Evolutionary conservation across 2,329 filamentous ascomycete genomes (phyloP).

Genomic region (Colletotrichum godetiae): DNA sequence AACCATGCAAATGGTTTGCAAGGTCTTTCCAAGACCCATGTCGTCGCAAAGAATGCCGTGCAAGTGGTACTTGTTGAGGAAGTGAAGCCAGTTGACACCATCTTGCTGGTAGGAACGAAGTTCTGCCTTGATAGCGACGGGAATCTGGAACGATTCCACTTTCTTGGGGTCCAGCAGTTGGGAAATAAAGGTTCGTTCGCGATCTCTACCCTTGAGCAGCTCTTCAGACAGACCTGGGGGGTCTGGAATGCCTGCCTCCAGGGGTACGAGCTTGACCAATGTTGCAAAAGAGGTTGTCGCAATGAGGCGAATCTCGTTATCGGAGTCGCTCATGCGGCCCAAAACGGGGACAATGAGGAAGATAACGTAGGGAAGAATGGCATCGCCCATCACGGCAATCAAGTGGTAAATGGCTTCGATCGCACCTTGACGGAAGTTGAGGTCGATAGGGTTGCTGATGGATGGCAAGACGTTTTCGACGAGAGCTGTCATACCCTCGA

Average conservation of each 20-base stretch:
- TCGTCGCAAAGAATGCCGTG: slow-evolving; percentile 99
- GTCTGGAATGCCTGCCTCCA: slow-evolving; percentile 97
- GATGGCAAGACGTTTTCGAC: slow-evolving; percentile 93
- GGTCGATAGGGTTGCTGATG: slow-evolving; percentile 89
- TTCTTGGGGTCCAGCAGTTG: slow-evolving; percentile 98
- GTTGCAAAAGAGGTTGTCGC: slow-evolving; percentile 98
- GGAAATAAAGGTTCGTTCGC: slow-evolving; percentile 94
- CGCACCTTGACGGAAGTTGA: slow-evolving; percentile 90
- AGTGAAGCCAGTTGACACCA: slow-evolving; percentile 98
- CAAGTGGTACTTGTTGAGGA: slow-evolving; percentile 97
- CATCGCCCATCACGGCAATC: slow-evolving; percentile 97
- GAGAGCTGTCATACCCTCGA: slow-evolving; percentile 94
- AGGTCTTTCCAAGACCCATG: slow-evolving; percentile 97
- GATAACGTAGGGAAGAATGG: slow-evolving; percentile 96
- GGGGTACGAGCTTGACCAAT: slow-evolving; percentile 93
- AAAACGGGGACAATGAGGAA: slow-evolving; percentile 98
- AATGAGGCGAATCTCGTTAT: slow-evolving; percentile 93
- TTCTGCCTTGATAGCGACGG: slow-evolving; percentile 96
- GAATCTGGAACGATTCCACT: slow-evolving; percentile 92
- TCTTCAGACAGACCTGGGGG: slow-evolving; percentile 92
- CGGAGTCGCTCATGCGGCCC: slow-evolving; percentile 97
- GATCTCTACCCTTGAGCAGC: slow-evolving; percentile 88
- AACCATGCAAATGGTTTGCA: slow-evolving; percentile 97
- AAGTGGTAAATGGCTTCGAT: slow-evolving; percentile 97
- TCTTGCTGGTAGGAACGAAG: slow-evolving; percentile 98